Conservation (phyloP, 2,329 filamentous ascomycete genomes). For the Metarhizium album region DNA sequence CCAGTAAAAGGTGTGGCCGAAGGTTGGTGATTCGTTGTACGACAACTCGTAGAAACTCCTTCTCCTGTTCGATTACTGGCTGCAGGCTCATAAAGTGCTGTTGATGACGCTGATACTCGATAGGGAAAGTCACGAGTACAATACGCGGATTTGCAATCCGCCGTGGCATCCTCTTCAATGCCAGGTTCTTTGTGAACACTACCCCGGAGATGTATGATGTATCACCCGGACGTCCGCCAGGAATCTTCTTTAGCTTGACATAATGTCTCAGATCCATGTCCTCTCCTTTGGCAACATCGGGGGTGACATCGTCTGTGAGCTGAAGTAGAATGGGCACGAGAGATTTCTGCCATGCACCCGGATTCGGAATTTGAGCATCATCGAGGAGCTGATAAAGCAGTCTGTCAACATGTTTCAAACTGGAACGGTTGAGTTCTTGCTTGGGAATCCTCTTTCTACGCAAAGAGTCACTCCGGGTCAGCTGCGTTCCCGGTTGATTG, state of each 20-base stretch:
- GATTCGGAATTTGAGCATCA: constrained; percentile 63
- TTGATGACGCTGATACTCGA: constrained; percentile 85
- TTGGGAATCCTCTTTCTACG: constrained; percentile 61
- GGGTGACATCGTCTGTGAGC: constrained; percentile 89
- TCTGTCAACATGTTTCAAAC: constrained; percentile 76
- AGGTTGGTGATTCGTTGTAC: constrained; percentile 85
- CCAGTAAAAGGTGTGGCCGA: constrained; percentile 76
- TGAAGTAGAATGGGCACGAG: constrained; percentile 81
- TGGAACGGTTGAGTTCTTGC: constrained; percentile 79
- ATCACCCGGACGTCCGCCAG: constrained; percentile 79
- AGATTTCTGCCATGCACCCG: constrained; percentile 76
- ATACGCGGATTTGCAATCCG: constrained; percentile 77
- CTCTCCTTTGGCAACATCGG: constrained; percentile 80
- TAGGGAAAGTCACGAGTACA: constrained; percentile 84
- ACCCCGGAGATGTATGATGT: constrained; percentile 95
- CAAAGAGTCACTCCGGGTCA: constrained; percentile 76
- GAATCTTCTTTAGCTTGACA: constrained; percentile 93
- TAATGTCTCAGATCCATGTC: constrained; percentile 97
- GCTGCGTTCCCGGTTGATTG: constrained; percentile 31
- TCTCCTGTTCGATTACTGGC: constrained; percentile 91
- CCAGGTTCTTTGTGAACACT: constrained; percentile 94
- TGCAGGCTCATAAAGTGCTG: constrained; percentile 96
- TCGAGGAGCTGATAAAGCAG: constrained; percentile 74
- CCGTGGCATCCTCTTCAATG: constrained; percentile 90
- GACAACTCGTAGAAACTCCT: constrained; percentile 83